phyloP scores from a whole-genome alignment of 208 protist genomes.

The Naegleria fowleri region DNA sequence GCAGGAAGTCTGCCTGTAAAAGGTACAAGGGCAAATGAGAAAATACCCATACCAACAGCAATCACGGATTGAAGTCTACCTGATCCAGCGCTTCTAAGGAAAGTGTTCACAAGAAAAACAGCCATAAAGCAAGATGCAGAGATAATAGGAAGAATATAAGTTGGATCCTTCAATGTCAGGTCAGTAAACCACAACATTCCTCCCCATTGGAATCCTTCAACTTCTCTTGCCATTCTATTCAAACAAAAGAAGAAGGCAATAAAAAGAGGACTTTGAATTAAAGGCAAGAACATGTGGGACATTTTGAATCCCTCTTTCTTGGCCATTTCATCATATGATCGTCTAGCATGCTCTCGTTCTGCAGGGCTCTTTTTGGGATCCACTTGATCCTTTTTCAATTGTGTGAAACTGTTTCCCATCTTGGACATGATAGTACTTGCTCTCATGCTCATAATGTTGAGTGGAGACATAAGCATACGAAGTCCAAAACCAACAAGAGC shows the following conservation, averaged over 20 bases:
- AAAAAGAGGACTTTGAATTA: background rate
- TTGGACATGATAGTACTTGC: background rate
- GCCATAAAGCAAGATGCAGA: background rate
- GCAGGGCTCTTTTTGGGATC: too few species aligned
- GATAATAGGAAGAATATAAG: conserved; percentile 6
- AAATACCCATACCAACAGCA: background rate
- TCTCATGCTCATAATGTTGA: background rate
- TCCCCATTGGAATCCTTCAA: background rate
- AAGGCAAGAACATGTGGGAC: background rate
- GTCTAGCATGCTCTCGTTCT: background rate
- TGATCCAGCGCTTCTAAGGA: background rate
- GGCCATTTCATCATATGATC: background rate
- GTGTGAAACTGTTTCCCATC: background rate
- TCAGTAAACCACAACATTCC: conserved; percentile 21
- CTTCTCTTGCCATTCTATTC: conserved; percentile 1
- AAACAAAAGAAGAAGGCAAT: background rate
- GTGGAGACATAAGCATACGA: background rate
- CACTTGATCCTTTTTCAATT: background rate
- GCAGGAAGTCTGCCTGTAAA: background rate
- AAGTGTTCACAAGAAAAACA: background rate
- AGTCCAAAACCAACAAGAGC: background rate
- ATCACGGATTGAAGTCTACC: background rate
- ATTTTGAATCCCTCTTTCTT: background rate
- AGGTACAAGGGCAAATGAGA: background rate
- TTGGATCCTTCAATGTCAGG: conserved; percentile 8